These are phyloP conservation scores for Chrysopogon serrulatus DNA, from an alignment of 176 grass and related monocot species.

Conservation along the genomic window DNA sequence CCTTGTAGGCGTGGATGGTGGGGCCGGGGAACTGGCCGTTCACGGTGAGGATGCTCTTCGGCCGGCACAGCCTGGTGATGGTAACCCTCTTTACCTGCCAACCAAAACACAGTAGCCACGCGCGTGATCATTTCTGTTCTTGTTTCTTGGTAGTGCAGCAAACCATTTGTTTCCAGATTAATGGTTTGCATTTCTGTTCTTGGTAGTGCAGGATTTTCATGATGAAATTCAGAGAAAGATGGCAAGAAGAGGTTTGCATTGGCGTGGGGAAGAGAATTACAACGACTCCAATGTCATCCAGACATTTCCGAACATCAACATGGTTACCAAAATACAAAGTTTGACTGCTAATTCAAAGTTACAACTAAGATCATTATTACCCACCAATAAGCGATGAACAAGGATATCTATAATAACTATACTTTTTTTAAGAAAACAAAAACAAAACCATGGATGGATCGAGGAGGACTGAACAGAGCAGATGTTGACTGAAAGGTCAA, in stretches of 20 bases:
- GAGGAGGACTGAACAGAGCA: background rate
- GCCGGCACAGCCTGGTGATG: conserved; percentile 50
- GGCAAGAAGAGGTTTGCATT: no score
- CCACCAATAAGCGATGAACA: no score
- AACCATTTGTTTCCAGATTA: background rate
- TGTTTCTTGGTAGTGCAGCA: no score
- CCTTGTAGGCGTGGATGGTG: conserved; percentile 35
- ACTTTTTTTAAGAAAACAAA: no score
- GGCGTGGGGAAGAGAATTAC: background rate
- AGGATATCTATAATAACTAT: no score
- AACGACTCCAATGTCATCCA: background rate
- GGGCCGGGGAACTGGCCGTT: conserved; percentile 73
- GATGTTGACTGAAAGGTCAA: background rate
- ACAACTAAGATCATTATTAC: no score
- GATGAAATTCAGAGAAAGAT: background rate
- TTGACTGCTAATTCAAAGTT: no score
- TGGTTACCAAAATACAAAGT: no score
- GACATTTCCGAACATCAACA: background rate
- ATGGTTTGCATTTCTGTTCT: background rate
- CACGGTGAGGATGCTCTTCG: conserved; percentile 60
- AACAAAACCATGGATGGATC: background rate
- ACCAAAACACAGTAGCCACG: background rate
- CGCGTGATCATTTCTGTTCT: no score
- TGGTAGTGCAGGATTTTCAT: background rate
- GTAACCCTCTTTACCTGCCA: conserved; percentile 48